Evolutionary conservation across 2,329 filamentous ascomycete species (phyloP), one percentile per base, ranked within the genome.

Genomic region (Graphilbum ipis-grandicollis): DNA sequence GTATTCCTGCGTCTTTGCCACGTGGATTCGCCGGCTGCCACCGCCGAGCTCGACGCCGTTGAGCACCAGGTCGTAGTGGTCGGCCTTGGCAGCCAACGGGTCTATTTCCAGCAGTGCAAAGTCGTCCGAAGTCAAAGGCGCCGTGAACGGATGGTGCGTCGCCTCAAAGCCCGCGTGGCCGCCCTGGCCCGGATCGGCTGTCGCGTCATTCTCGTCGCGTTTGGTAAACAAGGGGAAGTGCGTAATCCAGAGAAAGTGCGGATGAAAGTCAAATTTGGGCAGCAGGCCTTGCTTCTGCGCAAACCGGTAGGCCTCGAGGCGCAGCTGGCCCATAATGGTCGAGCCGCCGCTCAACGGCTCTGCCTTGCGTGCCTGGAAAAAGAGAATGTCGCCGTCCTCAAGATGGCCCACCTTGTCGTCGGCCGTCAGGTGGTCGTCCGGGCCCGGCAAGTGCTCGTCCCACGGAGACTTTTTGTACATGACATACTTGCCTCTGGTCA

Each of bases 141-240:
- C 82, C 0, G 90, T 98, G 57, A 98, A 98, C 0, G 90, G 90
- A 53, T 98, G 90, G 51, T 98, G 90, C 0, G 86, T 93, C 1
- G 88, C 77, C 9, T 78, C 74, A 48, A 96, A 75, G 5, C 86
- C 85, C 1, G 85, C 74, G 1, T 64, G 56, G 15, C 85, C 85
- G 37, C 82, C 84, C 57, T 96, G 86, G 2, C 84, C 84, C 0
- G 81, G 80, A 33, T 80, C 59, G 12, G 68, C 62, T 36, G 67
- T 59, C 35, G 69, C 73, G 36, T 68, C 68, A 6, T 30, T 26
- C 22, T 37, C 36, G 26, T 28, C 26, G 26, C 26, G 26, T 0
- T 78, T 82, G 1, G 84, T 85, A 59, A 98, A 98, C 48, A 98
- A 73, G 12, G 90, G 90, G 52, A 98, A 98, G 41, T 88, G 75